These are phyloP conservation scores for Albifimbria verrucaria DNA, from an alignment of 2,329 filamentous ascomycete genomes.

Conservation along the genomic window DNA sequence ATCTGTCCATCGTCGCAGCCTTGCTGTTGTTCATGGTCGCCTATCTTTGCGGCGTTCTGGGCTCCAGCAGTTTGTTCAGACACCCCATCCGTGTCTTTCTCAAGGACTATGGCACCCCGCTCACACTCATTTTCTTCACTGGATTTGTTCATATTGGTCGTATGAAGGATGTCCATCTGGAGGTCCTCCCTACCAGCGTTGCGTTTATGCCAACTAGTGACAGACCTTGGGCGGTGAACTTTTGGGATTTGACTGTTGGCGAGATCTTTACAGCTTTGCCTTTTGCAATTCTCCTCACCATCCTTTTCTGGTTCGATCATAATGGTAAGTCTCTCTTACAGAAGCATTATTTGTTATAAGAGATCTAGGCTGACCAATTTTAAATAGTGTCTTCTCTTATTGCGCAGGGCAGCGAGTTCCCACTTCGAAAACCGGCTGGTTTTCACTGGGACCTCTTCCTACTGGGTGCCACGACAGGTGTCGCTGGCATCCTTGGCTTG, in stretches of 20 bases:
- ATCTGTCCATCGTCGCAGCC: slow-evolving; percentile 73
- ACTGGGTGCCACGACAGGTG: slow-evolving; percentile 71
- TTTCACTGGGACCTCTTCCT: slow-evolving; percentile 87
- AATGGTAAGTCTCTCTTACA: slow-evolving; percentile 54
- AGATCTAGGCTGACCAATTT: slow-evolving; percentile 6
- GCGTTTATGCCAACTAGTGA: slow-evolving; percentile 76
- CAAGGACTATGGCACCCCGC: slow-evolving; percentile 83
- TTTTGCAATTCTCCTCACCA: slow-evolving; percentile 77
- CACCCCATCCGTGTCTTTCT: slow-evolving; percentile 77
- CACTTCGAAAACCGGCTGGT: slow-evolving; percentile 74
- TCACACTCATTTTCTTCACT: slow-evolving; percentile 83
- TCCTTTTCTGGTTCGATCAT: slow-evolving; percentile 88
- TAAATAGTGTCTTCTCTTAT: slow-evolving; percentile 72
- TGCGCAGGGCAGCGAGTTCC: slow-evolving; percentile 79
- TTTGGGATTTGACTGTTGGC: slow-evolving; percentile 71
- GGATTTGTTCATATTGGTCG: slow-evolving; percentile 84
- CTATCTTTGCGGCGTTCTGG: slow-evolving; percentile 70
- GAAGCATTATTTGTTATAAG: background rate
- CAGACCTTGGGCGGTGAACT: slow-evolving; percentile 73
- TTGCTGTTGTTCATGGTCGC: slow-evolving; percentile 75
- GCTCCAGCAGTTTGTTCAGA: slow-evolving; percentile 68
- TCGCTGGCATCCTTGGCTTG: slow-evolving; percentile 72
- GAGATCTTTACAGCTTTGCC: slow-evolving; percentile 84
- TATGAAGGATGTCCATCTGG: slow-evolving; percentile 68
- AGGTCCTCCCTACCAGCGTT: slow-evolving; percentile 69